These are phyloP conservation scores for Ophiostoma perfectum DNA, from an alignment of 2,329 filamentous ascomycete genomes.

Conservation along the genomic window DNA sequence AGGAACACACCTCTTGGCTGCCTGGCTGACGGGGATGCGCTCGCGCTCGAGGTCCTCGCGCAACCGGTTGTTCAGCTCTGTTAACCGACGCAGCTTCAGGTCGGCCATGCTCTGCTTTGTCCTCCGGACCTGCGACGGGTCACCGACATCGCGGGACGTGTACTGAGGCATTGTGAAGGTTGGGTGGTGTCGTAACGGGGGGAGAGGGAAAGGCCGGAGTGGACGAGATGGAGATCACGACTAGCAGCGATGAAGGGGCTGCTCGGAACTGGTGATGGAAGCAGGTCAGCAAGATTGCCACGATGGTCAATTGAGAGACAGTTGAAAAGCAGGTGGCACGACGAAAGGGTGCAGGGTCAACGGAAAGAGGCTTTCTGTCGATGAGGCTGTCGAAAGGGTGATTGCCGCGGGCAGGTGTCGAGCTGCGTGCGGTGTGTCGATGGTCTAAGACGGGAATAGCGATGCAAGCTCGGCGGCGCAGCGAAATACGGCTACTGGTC, in stretches of 20 bases:
- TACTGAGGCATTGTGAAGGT: constrained; percentile 57
- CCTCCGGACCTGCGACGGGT: constrained; percentile 68
- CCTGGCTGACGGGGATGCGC: constrained; percentile 91
- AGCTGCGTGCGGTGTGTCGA: too few species aligned
- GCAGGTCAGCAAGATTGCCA: background rate
- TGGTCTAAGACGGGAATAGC: too few species aligned
- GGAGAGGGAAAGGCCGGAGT: background rate
- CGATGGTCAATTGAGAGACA: background rate
- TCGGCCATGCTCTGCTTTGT: constrained; percentile 99
- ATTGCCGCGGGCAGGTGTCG: too few species aligned
- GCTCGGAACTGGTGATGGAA: background rate
- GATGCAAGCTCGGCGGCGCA: too few species aligned
- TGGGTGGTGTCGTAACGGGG: constrained; percentile 18
- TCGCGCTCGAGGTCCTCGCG: constrained; percentile 94
- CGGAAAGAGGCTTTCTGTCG: too few species aligned
- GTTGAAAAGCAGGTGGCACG: background rate
- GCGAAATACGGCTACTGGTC: too few species aligned
- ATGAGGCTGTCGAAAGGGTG: too few species aligned
- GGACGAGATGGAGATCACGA: background rate
- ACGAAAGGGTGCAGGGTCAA: background rate
- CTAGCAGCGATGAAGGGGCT: background rate
- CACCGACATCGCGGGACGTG: constrained; percentile 61
- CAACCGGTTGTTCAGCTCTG: constrained; percentile 91
- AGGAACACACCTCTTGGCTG: constrained; percentile 66
- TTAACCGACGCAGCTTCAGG: constrained; percentile 90